Conservation (phyloP, 2,329 filamentous ascomycete species). For the Sporothrix variecibatus region DNA sequence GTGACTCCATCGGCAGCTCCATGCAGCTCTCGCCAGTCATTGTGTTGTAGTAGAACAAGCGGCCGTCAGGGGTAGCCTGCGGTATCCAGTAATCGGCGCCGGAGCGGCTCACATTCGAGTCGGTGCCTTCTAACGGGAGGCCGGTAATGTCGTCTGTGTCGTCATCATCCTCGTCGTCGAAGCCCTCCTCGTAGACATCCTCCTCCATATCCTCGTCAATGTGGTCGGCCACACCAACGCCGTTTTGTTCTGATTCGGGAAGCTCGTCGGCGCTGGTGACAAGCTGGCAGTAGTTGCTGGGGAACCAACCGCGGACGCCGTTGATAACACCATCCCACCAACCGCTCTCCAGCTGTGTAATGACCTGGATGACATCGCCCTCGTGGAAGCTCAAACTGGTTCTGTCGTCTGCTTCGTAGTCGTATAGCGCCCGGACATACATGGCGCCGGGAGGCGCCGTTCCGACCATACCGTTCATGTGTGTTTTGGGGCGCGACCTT, state of each 20-base stretch:
- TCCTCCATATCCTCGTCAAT: slow-evolving; percentile 66
- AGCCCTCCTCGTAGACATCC: slow-evolving; percentile 66
- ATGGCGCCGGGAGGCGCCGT: slow-evolving; percentile 67
- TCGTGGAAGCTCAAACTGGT: slow-evolving; percentile 96
- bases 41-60: slow-evolving; percentile 97
- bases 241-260: slow-evolving; percentile 60
- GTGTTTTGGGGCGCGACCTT: not conserved
- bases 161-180: slow-evolving; percentile 66
- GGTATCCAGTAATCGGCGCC: slow-evolving; percentile 98
- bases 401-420: slow-evolving; percentile 96
- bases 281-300: slow-evolving; percentile 95
- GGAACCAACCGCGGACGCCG: slow-evolving; percentile 96
- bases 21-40: slow-evolving; percentile 93
- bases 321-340: slow-evolving; percentile 99
- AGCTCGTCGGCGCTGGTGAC: slow-evolving; percentile 76
- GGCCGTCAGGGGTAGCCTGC: slow-evolving; percentile 89
- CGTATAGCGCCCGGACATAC: slow-evolving; percentile 94
- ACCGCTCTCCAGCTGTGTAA: slow-evolving; percentile 95
- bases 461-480: slow-evolving; percentile 64
- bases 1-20: slow-evolving; percentile 91
- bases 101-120: slow-evolving; percentile 64
- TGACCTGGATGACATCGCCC: slow-evolving; percentile 96
- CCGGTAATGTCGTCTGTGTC: slow-evolving; percentile 47
- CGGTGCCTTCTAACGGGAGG: slow-evolving; percentile 69
- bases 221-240: slow-evolving; percentile 54